A percentile compares a stretch with the other conserved stretches of the same genome.
These are phyloP conservation scores for Pseudopithomyces maydicus DNA, from an alignment of 2,329 filamentous ascomycete genomes.

Conservation along the genomic window DNA sequence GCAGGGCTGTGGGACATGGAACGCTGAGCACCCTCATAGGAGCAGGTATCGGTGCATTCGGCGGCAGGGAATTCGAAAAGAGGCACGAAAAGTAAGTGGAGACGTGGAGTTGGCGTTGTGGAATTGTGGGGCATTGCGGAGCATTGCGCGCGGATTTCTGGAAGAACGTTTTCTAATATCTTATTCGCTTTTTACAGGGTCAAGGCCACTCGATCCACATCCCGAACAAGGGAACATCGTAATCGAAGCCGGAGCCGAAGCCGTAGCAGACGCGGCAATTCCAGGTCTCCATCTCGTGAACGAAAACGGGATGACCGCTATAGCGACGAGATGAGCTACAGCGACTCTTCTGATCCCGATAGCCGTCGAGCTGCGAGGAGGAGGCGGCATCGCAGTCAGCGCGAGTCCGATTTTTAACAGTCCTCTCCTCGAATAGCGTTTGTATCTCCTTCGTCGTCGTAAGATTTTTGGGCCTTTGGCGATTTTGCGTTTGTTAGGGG, in stretches of 20 bases:
- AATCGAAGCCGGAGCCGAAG: slow-evolving; percentile 15
- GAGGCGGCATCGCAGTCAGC: slow-evolving; percentile 10
- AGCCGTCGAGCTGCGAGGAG: slow-evolving; percentile 14
- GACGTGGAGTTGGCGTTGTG: slow-evolving; percentile 4
- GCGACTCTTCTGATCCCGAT: slow-evolving; percentile 23
- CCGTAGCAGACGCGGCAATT: slow-evolving; percentile 15
- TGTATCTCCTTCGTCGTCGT: background rate
- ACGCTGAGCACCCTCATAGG: slow-evolving; percentile 45
- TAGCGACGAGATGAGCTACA: slow-evolving; percentile 17
- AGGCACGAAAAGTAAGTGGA: slow-evolving; percentile 32
- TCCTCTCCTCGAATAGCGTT: background rate
- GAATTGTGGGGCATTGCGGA: background rate
- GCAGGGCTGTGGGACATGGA: slow-evolving; percentile 37
- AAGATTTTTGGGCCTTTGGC: background rate
- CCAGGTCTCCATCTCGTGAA: slow-evolving; percentile 21
- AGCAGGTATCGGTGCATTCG: slow-evolving; percentile 41
- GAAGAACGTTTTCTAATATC: slow-evolving; percentile 13
- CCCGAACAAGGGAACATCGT: slow-evolving; percentile 3
- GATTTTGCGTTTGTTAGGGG: background rate
- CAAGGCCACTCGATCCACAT: slow-evolving; percentile 12
- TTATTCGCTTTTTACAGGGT: slow-evolving; percentile 12
- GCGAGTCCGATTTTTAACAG: slow-evolving; percentile 8
- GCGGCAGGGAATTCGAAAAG: slow-evolving; percentile 34
- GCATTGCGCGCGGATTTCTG: background rate
- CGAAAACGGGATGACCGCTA: slow-evolving; percentile 11